Evolutionary conservation across 331 rosid species (phyloP), one percentile per base, ranked within the genome.

Genomic region (Arachis monticola): DNA sequence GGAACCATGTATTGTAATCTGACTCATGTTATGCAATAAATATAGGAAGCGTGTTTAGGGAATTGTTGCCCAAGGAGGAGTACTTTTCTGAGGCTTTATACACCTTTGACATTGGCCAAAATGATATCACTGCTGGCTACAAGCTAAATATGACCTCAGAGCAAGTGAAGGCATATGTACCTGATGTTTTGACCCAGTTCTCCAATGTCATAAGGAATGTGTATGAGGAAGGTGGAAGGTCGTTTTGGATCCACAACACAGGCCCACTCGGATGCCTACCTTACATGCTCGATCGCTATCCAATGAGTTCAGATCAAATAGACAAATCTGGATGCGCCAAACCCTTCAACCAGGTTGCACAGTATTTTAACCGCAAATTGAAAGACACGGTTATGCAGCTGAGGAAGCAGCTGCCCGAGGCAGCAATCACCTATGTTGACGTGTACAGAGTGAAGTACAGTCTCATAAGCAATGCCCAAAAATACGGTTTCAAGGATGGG

Each of bases 221-320:
- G 8, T 81, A 89, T 17, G 58, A 35, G 1, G 31, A 77, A 81
- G 91, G 90, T 46, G 91, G 87, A 59, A 81, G 86, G 41, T 74
- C 75, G 1, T 87, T 87, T 59, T 85, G 84, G 94, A 70, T 83
- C 40, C 89, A 89, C 67, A 87, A 85, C 60, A 87, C 89, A 74
- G 94, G 94, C 60, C 93, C 89, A 45, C 10, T 87, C 6, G 91
- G 93, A 74, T 89, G 94, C 53, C 79, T 79, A 0, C 88, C 91
- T 6, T 79, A 83, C 10, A 32, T 81, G 69, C 62, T 89, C 82
- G 90, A 77, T 12, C 75, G 82, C 2, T 77, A 12, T 55, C 74
- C 78, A 1, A 42, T 80, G 50, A 65, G 60, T 0, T 32, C 70
- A 1, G 82, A 85, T 82, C 84, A 87, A 79, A 11, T 71, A 0